These are phyloP conservation scores for Pythium monospermum DNA, from an alignment of 352 stramenopile genomes.

Conservation along the genomic window DNA sequence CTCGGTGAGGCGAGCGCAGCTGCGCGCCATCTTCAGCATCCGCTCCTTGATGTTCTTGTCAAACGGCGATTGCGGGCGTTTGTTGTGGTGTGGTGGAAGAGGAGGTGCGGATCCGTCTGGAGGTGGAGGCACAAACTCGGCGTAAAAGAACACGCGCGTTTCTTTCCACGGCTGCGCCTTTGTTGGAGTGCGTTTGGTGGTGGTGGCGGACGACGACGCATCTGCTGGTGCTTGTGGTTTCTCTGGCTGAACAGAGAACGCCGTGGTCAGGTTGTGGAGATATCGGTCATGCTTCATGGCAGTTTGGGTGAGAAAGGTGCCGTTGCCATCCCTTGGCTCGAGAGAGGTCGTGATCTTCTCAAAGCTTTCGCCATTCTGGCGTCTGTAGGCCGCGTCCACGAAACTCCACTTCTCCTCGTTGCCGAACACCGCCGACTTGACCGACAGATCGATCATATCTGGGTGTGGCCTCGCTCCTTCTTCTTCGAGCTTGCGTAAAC, in stretches of 20 bases:
- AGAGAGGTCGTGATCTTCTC: constrained; percentile 25
- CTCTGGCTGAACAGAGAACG: constrained; percentile 14
- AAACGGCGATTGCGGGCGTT: neutral
- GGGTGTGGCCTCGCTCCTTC: neutral
- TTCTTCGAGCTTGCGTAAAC: constrained; percentile 5
- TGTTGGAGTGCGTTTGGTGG: neutral
- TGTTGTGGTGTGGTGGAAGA: neutral
- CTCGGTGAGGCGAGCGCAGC: constrained; percentile 31
- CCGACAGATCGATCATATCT: constrained; percentile 15
- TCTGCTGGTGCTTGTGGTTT: neutral
- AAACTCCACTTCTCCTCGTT: constrained; percentile 25
- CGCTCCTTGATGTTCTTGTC: constrained; percentile 19
- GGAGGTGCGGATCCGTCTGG: neutral
- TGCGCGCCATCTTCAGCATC: constrained; percentile 16
- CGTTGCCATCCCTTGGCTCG: constrained; percentile 8
- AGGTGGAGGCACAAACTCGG: constrained; percentile 4
- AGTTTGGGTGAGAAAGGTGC: constrained; percentile 6
- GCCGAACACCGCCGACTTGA: constrained; percentile 21
- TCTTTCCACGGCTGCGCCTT: constrained; percentile 10
- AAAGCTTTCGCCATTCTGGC: constrained; percentile 11
- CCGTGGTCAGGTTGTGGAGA: constrained; percentile 17
- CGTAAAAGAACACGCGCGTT: constrained; percentile 24
- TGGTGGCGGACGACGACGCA: neutral
- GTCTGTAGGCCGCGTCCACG: constrained; percentile 13
- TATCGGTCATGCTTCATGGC: constrained; percentile 7